Percentiles rank a stretch among this genome's conserved stretches.
Evolutionary conservation across 176 grass and related monocot species (phyloP).

Genomic region (Dactylis glomerata): DNA sequence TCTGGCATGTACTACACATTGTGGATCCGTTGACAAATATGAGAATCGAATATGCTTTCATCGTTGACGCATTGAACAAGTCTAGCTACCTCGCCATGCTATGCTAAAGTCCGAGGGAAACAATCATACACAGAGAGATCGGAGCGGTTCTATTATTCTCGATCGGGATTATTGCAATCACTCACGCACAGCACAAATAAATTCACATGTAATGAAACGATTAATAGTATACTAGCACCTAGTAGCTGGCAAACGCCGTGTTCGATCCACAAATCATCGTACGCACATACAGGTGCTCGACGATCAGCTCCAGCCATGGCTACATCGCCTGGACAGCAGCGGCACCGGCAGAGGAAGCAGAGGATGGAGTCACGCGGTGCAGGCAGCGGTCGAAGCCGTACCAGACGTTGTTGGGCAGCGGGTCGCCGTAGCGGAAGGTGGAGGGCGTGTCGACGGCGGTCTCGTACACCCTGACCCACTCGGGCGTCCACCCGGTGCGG

Average conservation of each 20-base stretch:
- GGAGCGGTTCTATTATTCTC: neutral
- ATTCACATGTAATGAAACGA: neutral
- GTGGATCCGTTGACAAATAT: too few relatives aligned
- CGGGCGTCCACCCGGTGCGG: conserved; percentile 54
- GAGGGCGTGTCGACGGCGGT: conserved; percentile 31
- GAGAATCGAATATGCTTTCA: too few relatives aligned
- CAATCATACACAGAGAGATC: neutral
- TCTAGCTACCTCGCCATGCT: neutral
- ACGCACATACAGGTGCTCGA: neutral
- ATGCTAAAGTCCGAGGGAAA: neutral
- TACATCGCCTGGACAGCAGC: neutral
- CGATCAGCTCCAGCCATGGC: neutral
- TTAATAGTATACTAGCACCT: neutral
- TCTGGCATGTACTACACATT: too few relatives aligned
- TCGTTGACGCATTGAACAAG: neutral
- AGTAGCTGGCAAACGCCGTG: neutral
- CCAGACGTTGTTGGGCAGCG: conserved; percentile 63
- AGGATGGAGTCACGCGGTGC: neutral
- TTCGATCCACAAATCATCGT: neutral
- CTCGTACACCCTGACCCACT: conserved; percentile 74
- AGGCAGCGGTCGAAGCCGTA: conserved; percentile 70
- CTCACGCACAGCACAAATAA: neutral
- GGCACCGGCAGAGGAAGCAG: neutral
- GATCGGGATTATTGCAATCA: neutral
- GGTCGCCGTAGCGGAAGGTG: conserved; percentile 69